Evolutionary conservation across 768 basidiomycete species (phyloP).

Genomic region (Russula ochroleuca): DNA sequence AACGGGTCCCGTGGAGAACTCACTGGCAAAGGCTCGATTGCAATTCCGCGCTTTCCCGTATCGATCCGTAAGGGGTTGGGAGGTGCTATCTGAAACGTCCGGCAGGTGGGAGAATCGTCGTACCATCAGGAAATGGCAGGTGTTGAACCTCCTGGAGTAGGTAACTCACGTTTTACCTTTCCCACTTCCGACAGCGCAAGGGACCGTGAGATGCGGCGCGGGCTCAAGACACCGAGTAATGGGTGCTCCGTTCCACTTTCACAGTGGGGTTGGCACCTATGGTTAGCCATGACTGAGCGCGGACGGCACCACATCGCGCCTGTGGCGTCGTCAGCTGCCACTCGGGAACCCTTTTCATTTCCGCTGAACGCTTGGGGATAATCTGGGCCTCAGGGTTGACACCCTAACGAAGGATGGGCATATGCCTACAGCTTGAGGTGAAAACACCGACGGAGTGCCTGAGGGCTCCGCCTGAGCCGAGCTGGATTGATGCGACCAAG

Average conservation of each 20-base stretch:
- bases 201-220: not conserved
- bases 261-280: not conserved
- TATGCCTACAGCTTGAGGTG: not conserved
- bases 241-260: not conserved
- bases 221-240: slow-evolving; percentile 7
- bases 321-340: slow-evolving; percentile 26
- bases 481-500: slow-evolving; percentile 5
- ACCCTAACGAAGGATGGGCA: slow-evolving; percentile 7
- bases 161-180: not conserved
- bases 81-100: slow-evolving; percentile 4
- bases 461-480: slow-evolving; percentile 1
- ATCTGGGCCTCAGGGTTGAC: slow-evolving; percentile 11
- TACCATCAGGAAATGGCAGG: not conserved
- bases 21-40: slow-evolving; percentile 10
- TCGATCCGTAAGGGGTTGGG: slow-evolving; percentile 18
- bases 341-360: slow-evolving; percentile 12
- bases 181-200: slow-evolving; percentile 5
- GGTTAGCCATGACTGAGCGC: slow-evolving; percentile 8
- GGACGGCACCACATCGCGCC: slow-evolving; percentile 19
- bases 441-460: slow-evolving; percentile 14
- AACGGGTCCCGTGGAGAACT: slow-evolving; percentile 4
- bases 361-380: slow-evolving; percentile 12
- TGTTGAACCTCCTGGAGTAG: not conserved
- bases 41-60: slow-evolving; percentile 16
- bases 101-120: not conserved